Conservation (phyloP, 257 asterid species). For the Solanum piurae region DNA sequence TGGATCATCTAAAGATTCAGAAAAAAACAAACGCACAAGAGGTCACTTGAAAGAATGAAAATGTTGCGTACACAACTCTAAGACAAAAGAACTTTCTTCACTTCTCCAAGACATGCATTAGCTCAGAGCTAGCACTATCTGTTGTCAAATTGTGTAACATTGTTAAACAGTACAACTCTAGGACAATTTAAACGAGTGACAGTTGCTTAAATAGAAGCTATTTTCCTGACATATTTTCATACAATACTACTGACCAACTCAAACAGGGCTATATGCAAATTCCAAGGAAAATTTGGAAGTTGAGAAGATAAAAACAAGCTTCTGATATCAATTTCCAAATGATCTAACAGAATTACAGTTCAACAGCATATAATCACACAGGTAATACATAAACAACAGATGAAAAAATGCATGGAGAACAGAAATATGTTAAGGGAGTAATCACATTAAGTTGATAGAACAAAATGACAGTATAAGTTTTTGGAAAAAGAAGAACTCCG, state of each 20-base stretch:
- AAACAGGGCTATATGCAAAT: background rate
- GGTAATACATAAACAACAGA: background rate
- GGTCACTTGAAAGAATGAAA: background rate
- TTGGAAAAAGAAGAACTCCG: background rate
- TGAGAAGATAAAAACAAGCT: background rate
- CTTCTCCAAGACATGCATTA: background rate
- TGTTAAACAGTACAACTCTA: background rate
- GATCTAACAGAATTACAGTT: background rate
- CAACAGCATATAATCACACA: background rate
- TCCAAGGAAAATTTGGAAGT: background rate
- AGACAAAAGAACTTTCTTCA: background rate
- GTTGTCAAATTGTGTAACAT: background rate
- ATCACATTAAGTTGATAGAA: background rate
- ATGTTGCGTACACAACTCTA: background rate
- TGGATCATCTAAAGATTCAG: constrained; percentile 62
- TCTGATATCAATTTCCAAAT: background rate
- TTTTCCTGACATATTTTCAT: background rate
- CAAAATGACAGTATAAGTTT: background rate
- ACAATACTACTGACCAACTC: background rate
- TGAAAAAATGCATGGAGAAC: background rate
- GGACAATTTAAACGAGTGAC: background rate
- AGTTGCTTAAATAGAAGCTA: background rate
- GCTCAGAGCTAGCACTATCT: background rate
- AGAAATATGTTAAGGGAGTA: background rate
- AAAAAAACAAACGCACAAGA: background rate